These are phyloP conservation scores for Podosphaera aphanis DNA, from an alignment of 2,329 filamentous ascomycete genomes.

Conservation along the genomic window DNA sequence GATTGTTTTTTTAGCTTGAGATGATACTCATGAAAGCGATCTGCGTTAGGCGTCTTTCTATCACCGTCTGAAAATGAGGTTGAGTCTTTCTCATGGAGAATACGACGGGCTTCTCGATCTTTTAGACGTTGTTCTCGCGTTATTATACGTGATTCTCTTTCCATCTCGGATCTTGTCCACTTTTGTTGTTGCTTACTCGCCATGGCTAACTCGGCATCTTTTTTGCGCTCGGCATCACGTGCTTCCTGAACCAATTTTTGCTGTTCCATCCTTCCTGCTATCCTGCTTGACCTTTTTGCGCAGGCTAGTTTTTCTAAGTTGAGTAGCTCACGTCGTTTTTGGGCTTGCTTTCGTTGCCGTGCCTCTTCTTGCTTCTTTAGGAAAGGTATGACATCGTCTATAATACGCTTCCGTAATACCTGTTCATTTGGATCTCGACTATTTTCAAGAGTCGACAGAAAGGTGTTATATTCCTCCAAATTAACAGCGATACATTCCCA, in stretches of 20 bases:
- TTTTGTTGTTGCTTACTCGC: constrained; percentile 44
- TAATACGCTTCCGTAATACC: constrained; percentile 44
- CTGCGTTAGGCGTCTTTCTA: constrained; percentile 31
- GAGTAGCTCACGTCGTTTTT: constrained; percentile 55
- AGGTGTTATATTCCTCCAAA: constrained; percentile 48
- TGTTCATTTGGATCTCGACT: constrained; percentile 73
- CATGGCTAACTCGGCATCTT: constrained; percentile 37
- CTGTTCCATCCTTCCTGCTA: constrained; percentile 60
- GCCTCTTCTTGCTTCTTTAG: constrained; percentile 58
- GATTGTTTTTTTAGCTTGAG: constrained; percentile 58
- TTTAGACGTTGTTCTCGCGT: constrained; percentile 68
- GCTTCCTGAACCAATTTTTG: constrained; percentile 50
- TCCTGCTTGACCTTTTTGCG: constrained; percentile 77
- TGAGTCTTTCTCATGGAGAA: constrained; percentile 57
- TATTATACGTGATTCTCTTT: constrained; percentile 56
- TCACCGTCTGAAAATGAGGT: constrained; percentile 56
- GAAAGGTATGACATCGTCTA: constrained; percentile 60
- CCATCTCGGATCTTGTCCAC: constrained; percentile 36
- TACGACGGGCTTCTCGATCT: constrained; percentile 63
- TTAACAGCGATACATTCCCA: constrained; percentile 87
- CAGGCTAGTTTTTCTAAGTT: constrained; percentile 73
- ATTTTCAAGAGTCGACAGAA: constrained; percentile 48
- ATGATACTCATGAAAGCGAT: constrained; percentile 52
- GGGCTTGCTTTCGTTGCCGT: constrained; percentile 43
- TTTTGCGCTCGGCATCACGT: constrained; percentile 45